Percentiles rank a stretch among this genome's conserved stretches.
These are phyloP conservation scores for Aspergillus sp. DNA, from an alignment of 2,329 filamentous ascomycete genomes.

Conservation along the genomic window DNA sequence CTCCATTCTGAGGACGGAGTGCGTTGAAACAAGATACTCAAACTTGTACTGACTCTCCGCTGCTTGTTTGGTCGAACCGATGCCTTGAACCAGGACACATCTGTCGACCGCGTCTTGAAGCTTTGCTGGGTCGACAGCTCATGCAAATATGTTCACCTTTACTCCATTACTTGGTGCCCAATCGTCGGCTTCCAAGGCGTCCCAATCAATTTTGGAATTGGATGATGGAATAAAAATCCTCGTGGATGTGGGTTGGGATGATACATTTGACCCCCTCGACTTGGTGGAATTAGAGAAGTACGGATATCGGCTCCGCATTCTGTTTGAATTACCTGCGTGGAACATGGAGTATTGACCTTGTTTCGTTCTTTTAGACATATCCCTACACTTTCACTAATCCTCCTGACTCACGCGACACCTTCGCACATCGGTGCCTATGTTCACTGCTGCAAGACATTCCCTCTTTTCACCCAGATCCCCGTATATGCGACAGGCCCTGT, in stretches of 20 bases:
- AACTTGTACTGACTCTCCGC: background rate
- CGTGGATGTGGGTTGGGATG: conserved; percentile 94
- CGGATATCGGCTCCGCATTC: conserved; percentile 20
- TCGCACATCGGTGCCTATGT: conserved; percentile 91
- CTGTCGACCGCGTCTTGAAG: conserved; percentile 11
- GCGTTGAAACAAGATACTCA: background rate
- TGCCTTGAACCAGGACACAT: conserved; percentile 10
- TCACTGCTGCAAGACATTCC: conserved; percentile 95
- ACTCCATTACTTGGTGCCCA: conserved; percentile 89
- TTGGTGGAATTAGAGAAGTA: conserved; percentile 89
- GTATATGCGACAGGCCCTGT: conserved; percentile 94
- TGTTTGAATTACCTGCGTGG: background rate
- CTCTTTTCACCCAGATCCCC: conserved; percentile 86
- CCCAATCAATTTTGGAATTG: conserved; percentile 93
- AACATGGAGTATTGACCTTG: background rate
- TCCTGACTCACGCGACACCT: conserved; percentile 90
- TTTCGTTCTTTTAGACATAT: conserved; percentile 64
- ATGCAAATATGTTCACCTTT: conserved; percentile 82
- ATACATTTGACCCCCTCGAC: conserved; percentile 78
- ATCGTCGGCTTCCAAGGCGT: conserved; percentile 74
- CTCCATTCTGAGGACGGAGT: background rate
- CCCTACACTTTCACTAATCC: conserved; percentile 86
- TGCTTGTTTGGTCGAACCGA: conserved; percentile 5
- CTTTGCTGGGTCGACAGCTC: conserved; percentile 12
- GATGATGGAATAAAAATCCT: conserved; percentile 96